These are phyloP conservation scores for Candida maltosa DNA, from an alignment of 805 yeast genomes.

Conservation along the genomic window DNA sequence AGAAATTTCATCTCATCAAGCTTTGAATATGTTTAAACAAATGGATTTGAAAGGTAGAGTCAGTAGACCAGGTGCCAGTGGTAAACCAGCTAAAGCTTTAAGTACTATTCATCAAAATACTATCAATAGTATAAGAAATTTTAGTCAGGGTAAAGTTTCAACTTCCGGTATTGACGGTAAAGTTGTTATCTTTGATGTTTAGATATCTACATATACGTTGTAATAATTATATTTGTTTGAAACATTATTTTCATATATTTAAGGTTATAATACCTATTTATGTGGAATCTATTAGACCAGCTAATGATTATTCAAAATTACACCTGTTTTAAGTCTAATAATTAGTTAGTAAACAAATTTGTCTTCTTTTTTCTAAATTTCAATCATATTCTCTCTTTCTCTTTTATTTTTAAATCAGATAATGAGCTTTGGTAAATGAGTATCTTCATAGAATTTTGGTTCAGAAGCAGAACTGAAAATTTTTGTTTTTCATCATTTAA, in stretches of 20 bases:
- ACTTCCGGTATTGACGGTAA: slow-evolving; percentile 89
- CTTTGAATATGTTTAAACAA: slow-evolving; percentile 91
- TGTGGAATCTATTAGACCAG: too few relatives aligned
- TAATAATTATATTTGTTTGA: too few relatives aligned
- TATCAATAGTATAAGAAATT: slow-evolving; percentile 60
- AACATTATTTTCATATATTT: too few relatives aligned
- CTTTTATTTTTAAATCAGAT: slow-evolving; percentile 4
- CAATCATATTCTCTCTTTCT: too few relatives aligned
- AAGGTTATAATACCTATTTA: too few relatives aligned
- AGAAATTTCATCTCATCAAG: slow-evolving; percentile 67
- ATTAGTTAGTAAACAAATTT: too few relatives aligned
- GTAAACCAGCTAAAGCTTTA: slow-evolving; percentile 33
- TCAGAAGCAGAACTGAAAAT: slow-evolving; percentile 98
- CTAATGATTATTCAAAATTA: too few relatives aligned
- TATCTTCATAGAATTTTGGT: slow-evolving; percentile 72
- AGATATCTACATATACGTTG: too few relatives aligned
- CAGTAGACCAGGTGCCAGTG: slow-evolving; percentile 35
- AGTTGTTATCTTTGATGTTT: slow-evolving; percentile 63
- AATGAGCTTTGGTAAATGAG: slow-evolving; percentile 58
- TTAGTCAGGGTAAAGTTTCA: slow-evolving; percentile 46
- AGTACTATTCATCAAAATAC: slow-evolving; percentile 90
- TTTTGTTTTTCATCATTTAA: slow-evolving; percentile 59
- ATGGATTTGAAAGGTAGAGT: slow-evolving; percentile 90
- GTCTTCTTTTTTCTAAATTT: too few relatives aligned
- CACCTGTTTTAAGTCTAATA: too few relatives aligned